Conservation (phyloP, 2,329 filamentous ascomycete species). For the Alternaria sp. region DNA sequence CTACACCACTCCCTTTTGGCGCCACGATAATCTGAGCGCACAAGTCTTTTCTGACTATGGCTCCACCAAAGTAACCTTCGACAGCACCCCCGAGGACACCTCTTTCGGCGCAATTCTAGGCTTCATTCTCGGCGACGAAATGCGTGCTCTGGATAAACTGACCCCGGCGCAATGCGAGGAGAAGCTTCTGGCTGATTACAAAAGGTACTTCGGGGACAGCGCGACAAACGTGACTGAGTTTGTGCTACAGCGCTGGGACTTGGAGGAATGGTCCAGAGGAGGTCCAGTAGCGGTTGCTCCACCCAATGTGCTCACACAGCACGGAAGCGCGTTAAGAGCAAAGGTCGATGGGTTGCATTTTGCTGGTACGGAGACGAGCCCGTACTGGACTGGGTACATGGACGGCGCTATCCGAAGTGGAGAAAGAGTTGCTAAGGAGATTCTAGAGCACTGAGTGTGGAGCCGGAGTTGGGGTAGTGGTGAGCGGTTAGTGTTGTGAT, state of each 20-base stretch:
- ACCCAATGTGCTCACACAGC: slow-evolving; percentile 21
- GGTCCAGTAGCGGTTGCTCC: slow-evolving; percentile 29
- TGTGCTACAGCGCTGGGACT: slow-evolving; percentile 34
- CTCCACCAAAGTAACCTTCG: slow-evolving; percentile 25
- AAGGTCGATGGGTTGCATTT: slow-evolving; percentile 59
- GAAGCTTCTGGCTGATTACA: slow-evolving; percentile 21
- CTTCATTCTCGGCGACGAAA: slow-evolving; percentile 34
- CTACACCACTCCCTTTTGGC: slow-evolving; percentile 60
- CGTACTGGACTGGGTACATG: slow-evolving; percentile 67
- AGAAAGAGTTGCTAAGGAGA: slow-evolving; percentile 59
- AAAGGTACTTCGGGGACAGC: slow-evolving; percentile 24
- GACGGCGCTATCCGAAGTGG: slow-evolving; percentile 65
- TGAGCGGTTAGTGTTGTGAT: neutral
- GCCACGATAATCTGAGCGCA: slow-evolving; percentile 55
- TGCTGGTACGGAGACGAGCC: slow-evolving; percentile 63
- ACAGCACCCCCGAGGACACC: slow-evolving; percentile 25
- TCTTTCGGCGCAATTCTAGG: slow-evolving; percentile 35
- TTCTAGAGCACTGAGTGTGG: slow-evolving; percentile 26
- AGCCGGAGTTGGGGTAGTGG: neutral
- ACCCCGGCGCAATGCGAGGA: slow-evolving; percentile 4
- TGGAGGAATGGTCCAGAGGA: slow-evolving; percentile 30
- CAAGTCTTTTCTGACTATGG: slow-evolving; percentile 29
- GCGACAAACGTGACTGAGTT: slow-evolving; percentile 27
- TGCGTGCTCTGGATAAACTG: slow-evolving; percentile 23
- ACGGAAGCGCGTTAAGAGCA: slow-evolving; percentile 24